Evolutionary conservation across 345 rosid genomes (phyloP), one percentile per base, ranked within the genome.

Genomic region (Brassica nigra): DNA sequence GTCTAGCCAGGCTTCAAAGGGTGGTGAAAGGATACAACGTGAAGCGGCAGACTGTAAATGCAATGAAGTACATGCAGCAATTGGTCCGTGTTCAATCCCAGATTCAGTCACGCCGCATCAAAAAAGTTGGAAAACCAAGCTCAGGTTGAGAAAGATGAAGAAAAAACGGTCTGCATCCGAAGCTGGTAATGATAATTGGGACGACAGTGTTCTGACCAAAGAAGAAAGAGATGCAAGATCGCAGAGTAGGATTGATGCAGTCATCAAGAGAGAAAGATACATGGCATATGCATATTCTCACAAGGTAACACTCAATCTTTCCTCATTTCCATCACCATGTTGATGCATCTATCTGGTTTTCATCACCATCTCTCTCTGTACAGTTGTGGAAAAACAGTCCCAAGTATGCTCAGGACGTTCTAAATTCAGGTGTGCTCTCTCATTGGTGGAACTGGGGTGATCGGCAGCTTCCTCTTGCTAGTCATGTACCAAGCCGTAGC

Each of bases 391-490:
- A 83, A 75, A 78, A 86, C 58, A 90, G 57, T 66, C 77, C 80
- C 12, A 81, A 66, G 77, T 71, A 47, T 65, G 29, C 64, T 70
- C 83, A 83, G 78, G 91, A 88, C 64, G 81, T 86, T 78, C 89
- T 83, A 73, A 9, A 65, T 69, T 69, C 91, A 2, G 86, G 87
- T 2, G 93, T 88, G 57, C 89, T 87, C 67, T 92, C 99, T 18
- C 89, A 89, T 90, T 92, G 99, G 99, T 96, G 97, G 97, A 96
- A 87, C 83, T 92, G 97, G 98, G 68, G 83, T 73, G 99, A 96
- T 65, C 84, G 86, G 15, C 97, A 93, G 74, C 77, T 89, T 23
- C 92, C 91, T 55, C 74, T 76, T 31, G 36, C 82, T 52, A 89
- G 76, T 75, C 76, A 78, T 55, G 78, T 81, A 2, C 92, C 90